Evolutionary conservation across 2,329 filamentous ascomycete genomes (phyloP).

Genomic region (Penicillium concentricum): DNA sequence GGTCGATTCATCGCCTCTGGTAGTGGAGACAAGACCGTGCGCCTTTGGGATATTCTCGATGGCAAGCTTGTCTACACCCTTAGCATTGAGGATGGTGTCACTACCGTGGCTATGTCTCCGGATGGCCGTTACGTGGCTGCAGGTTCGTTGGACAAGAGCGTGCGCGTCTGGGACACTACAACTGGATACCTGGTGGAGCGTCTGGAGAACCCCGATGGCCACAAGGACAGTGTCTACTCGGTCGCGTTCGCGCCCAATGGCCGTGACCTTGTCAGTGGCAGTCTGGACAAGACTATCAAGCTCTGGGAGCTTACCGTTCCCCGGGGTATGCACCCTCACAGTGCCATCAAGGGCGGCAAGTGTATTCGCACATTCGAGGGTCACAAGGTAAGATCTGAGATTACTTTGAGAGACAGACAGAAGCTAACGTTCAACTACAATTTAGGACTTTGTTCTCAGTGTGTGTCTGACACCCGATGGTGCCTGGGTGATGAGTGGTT

Average conservation of each 20-base stretch:
- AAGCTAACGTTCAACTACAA: constrained; percentile 8
- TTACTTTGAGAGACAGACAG: background rate
- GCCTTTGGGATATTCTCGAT: constrained; percentile 91
- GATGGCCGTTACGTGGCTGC: constrained; percentile 93
- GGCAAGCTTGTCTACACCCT: constrained; percentile 80
- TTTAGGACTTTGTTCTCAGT: constrained; percentile 88
- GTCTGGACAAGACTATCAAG: constrained; percentile 97
- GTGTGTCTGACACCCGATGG: constrained; percentile 94
- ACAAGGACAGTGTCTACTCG: constrained; percentile 95
- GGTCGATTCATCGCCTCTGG: constrained; percentile 93
- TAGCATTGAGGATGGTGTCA: constrained; percentile 94
- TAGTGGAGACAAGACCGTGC: constrained; percentile 89
- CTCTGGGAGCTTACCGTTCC: constrained; percentile 91
- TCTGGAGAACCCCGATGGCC: constrained; percentile 86
- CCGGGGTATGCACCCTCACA: constrained; percentile 63
- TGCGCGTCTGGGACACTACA: constrained; percentile 91
- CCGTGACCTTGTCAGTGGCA: constrained; percentile 88
- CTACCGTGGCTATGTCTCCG: constrained; percentile 94
- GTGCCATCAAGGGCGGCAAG: constrained; percentile 77
- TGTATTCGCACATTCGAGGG: constrained; percentile 97
- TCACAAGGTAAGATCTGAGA: constrained; percentile 67
- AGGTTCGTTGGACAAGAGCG: constrained; percentile 94
- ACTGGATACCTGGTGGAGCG: constrained; percentile 85
- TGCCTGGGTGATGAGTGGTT: constrained; percentile 94
- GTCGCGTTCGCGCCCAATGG: constrained; percentile 95